These are phyloP conservation scores for Chlorencoelia australis DNA, from an alignment of 2,329 filamentous ascomycete species.

Conservation along the genomic window DNA sequence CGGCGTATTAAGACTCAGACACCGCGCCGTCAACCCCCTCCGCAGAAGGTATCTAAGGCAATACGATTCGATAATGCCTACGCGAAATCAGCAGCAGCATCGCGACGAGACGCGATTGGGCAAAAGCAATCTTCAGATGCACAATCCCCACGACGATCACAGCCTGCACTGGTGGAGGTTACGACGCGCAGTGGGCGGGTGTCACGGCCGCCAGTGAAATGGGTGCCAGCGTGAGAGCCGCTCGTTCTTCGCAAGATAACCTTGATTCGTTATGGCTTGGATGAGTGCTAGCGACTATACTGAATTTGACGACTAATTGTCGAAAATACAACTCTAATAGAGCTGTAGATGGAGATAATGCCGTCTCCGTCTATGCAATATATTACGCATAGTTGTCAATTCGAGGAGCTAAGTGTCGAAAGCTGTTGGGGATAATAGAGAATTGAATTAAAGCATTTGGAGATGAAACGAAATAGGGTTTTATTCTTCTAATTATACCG, in stretches of 20 bases:
- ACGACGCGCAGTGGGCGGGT: background rate
- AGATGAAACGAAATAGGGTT: too few species aligned
- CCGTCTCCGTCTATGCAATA: too few species aligned
- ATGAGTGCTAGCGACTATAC: background rate
- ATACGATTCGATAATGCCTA: background rate
- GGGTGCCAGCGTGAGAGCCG: background rate
- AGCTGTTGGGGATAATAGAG: too few species aligned
- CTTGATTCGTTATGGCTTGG: background rate
- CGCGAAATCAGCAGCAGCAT: background rate
- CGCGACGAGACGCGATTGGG: background rate
- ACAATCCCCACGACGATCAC: too few species aligned
- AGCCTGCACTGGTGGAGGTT: background rate
- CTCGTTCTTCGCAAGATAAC: background rate
- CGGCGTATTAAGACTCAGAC: background rate
- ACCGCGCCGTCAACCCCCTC: background rate
- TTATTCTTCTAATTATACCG: too few species aligned
- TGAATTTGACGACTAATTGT: background rate
- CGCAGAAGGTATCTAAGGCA: background rate
- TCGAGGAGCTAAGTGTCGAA: too few species aligned
- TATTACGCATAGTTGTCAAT: too few species aligned
- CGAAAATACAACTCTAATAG: background rate
- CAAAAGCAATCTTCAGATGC: background rate
- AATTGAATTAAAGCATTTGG: too few species aligned
- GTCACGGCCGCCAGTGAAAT: background rate
- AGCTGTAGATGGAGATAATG: too few species aligned